These are phyloP conservation scores for Coelastrella sp. DNA, from an alignment of 139 green algal genomes.

Conservation along the genomic window DNA sequence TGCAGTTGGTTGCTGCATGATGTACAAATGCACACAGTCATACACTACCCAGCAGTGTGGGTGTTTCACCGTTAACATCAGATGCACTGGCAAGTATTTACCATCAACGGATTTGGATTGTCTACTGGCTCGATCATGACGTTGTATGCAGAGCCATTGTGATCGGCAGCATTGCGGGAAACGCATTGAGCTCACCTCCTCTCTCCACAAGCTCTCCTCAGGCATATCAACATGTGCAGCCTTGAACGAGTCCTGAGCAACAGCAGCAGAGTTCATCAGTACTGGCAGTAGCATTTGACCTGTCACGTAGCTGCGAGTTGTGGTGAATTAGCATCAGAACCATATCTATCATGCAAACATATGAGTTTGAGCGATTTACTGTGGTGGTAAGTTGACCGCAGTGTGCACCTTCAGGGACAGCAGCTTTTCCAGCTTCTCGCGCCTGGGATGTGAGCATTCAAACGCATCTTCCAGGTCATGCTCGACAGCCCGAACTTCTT, in stretches of 20 bases:
- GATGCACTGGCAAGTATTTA: too few species aligned
- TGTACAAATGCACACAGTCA: too few species aligned
- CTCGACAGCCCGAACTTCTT: not conserved
- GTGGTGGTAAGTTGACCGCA: too few species aligned
- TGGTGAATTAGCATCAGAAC: too few species aligned
- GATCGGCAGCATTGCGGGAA: not conserved
- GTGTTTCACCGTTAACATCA: too few species aligned
- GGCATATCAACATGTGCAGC: constrained; percentile 5
- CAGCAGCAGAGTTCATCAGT: not conserved
- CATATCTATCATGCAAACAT: too few species aligned
- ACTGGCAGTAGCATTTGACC: not conserved
- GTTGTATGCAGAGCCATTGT: not conserved
- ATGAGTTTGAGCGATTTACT: too few species aligned
- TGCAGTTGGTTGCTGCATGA: too few species aligned
- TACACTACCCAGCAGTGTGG: too few species aligned
- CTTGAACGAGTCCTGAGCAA: constrained; percentile 25
- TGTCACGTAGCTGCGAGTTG: not conserved
- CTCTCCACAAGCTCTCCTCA: constrained; percentile 4
- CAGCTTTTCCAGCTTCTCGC: constrained; percentile 10
- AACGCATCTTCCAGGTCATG: constrained; percentile 5
- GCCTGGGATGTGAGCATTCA: not conserved
- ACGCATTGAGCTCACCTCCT: not conserved
- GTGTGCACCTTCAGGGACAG: not conserved
- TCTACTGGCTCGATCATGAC: too few species aligned
- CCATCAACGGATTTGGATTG: too few species aligned